Evolutionary conservation across 1,284 basidiomycete species (phyloP).

Genomic region (Vanrija humicola): DNA sequence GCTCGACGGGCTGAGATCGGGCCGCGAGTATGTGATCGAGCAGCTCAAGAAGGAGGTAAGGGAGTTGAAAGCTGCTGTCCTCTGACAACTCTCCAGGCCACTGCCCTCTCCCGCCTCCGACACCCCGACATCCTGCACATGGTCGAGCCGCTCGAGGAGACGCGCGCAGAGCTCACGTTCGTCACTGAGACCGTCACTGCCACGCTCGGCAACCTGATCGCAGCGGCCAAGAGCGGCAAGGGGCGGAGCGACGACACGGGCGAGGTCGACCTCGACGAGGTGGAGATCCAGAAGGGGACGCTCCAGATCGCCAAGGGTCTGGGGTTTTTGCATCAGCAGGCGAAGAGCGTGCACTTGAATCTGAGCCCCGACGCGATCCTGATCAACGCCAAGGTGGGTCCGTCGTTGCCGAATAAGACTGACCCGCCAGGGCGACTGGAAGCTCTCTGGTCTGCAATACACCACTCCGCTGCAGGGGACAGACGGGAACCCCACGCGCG

Average conservation of each 20-base stretch:
- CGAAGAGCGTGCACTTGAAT: slow-evolving; percentile 88
- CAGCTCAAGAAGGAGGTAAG: slow-evolving; percentile 82
- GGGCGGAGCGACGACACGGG: slow-evolving; percentile 60
- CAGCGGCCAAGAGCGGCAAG: slow-evolving; percentile 56
- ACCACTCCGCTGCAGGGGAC: slow-evolving; percentile 71
- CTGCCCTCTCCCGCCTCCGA: slow-evolving; percentile 75
- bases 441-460: slow-evolving; percentile 83
- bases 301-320: slow-evolving; percentile 91
- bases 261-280: slow-evolving; percentile 63
- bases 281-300: slow-evolving; percentile 91
- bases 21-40: slow-evolving; percentile 67
- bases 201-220: slow-evolving; percentile 52
- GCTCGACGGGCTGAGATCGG: slow-evolving; percentile 65
- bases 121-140: slow-evolving; percentile 97
- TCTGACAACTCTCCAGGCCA: slow-evolving; percentile 57
- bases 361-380: slow-evolving; percentile 76
- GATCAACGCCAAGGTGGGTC: slow-evolving; percentile 78
- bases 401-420: not conserved
- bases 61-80: not conserved
- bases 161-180: slow-evolving; percentile 77
- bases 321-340: slow-evolving; percentile 86
- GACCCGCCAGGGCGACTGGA: slow-evolving; percentile 84
- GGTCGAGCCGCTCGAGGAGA: slow-evolving; percentile 97
- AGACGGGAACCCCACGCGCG: slow-evolving; percentile 70
- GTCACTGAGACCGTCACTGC: slow-evolving; percentile 86